These are phyloP conservation scores for Boechera divaricarpa DNA, from an alignment of 345 rosid species.

Conservation along the genomic window DNA sequence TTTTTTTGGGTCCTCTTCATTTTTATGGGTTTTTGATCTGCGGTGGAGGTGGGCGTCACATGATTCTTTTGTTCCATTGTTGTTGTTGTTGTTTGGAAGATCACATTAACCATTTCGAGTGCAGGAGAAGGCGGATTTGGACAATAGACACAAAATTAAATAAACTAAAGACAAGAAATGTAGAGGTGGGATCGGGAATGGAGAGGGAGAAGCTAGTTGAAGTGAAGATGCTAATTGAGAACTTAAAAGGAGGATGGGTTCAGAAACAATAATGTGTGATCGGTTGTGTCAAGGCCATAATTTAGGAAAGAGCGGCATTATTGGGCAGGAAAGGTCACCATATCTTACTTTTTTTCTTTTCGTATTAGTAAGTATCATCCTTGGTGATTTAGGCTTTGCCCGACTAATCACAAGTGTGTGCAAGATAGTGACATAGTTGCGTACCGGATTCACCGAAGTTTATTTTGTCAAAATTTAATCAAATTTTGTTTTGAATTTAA, in stretches of 20 bases:
- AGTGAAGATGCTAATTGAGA: neutral
- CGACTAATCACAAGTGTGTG: neutral
- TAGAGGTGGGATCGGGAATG: no score
- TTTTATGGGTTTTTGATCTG: neutral
- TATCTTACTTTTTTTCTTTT: neutral
- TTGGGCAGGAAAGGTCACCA: neutral
- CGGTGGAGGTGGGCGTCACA: constrained; percentile 19
- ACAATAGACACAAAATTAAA: no score
- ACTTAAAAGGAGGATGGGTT: neutral
- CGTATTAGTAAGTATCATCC: no score
- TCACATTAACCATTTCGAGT: no score
- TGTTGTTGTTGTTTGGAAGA: no score
- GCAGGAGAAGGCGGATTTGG: no score
- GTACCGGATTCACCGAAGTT: no score
- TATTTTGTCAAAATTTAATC: no score
- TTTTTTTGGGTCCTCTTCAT: neutral
- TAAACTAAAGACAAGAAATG: no score
- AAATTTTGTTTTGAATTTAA: no score
- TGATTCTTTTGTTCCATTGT: neutral
- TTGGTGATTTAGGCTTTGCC: neutral
- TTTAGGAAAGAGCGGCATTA: no score
- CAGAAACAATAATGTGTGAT: neutral
- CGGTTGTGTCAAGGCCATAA: neutral
- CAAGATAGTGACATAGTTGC: neutral
- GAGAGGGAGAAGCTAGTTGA: no score